Evolutionary conservation across 2,329 filamentous ascomycete genomes (phyloP).

Genomic region (Talaromyces atroroseus): DNA sequence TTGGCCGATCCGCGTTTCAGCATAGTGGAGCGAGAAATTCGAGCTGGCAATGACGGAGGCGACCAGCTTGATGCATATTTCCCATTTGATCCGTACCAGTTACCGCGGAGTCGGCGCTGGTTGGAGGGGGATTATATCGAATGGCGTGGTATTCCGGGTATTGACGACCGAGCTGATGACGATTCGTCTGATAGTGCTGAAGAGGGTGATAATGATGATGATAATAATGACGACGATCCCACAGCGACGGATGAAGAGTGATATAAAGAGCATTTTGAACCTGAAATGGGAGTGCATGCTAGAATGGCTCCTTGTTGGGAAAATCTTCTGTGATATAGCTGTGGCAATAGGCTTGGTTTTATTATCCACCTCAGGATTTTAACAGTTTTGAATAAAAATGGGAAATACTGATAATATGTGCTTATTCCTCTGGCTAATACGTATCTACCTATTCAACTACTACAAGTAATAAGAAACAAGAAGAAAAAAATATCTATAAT

Average conservation of each 20-base stretch:
- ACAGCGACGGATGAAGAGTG: conserved; percentile 14
- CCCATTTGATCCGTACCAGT: conserved; percentile 92
- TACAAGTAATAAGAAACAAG: background rate
- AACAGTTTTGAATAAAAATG: background rate
- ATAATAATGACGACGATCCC: conserved; percentile 35
- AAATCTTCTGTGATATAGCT: no score
- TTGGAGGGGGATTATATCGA: conserved; percentile 75
- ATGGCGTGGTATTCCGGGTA: conserved; percentile 69
- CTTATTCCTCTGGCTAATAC: background rate
- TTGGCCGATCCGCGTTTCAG: conserved; percentile 35
- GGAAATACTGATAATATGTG: background rate
- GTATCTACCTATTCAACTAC: no score
- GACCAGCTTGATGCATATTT: conserved; percentile 92
- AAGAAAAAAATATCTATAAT: background rate
- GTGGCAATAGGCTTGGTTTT: no score
- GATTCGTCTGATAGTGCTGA: conserved; percentile 38
- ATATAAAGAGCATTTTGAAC: background rate
- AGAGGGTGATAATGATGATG: conserved; percentile 27
- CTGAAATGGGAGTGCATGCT: no score
- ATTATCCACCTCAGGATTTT: background rate
- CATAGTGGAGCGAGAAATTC: conserved; percentile 51
- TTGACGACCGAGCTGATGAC: conserved; percentile 52
- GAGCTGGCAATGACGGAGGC: conserved; percentile 63
- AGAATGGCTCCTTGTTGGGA: no score
- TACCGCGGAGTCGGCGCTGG: conserved; percentile 84